Evolutionary conservation across 2,329 filamentous ascomycete genomes (phyloP), one percentile per base, ranked within the genome.

Genomic region (Aureobasidium sp.): DNA sequence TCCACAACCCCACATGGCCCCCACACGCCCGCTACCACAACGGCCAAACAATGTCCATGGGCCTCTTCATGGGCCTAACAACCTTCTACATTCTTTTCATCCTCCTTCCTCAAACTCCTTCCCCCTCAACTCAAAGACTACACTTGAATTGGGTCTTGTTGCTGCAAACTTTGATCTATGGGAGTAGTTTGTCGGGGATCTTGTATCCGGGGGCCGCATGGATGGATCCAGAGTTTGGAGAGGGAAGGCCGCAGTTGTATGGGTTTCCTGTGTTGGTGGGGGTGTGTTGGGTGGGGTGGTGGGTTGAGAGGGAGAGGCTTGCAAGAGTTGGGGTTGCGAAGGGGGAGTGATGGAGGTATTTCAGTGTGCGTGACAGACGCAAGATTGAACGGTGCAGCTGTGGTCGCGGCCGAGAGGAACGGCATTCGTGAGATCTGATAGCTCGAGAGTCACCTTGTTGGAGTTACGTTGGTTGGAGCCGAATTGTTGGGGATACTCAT

Each of bases 1-100:
- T 81, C 64, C 70, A 72, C 62, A 80, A 81, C 66, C 77, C 77
- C 0, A 67, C 67, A 58, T 80, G 78, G 78, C 73, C 76, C 1
- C 76, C 76, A 0, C 78, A 81, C 66, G 79, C 78, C 15, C 73
- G 74, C 64, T 80, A 78, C 69, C 78, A 81, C 69, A 79, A 79
- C 64, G 78, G 76, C 0, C 78, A 80, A 66, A 79, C 77, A 25
- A 78, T 80, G 76, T 72, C 72, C 7, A 72, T 76, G 61, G 76
- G 76, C 0, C 64, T 76, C 0, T 57, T 68, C 20, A 69, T 77
- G 9, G 74, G 75, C 17, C 52, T 74, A 1, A 2, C 15, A 2
- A 47, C 44, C 14, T 27, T 7, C 44, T 47, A 15, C 8, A 27
- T 15, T 14, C 22, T 47, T 2, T 47, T 47, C 5, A 7, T 47